phyloP scores from a whole-genome alignment of 2,329 filamentous ascomycete species.

The Alternaria angustiovoidea region DNA sequence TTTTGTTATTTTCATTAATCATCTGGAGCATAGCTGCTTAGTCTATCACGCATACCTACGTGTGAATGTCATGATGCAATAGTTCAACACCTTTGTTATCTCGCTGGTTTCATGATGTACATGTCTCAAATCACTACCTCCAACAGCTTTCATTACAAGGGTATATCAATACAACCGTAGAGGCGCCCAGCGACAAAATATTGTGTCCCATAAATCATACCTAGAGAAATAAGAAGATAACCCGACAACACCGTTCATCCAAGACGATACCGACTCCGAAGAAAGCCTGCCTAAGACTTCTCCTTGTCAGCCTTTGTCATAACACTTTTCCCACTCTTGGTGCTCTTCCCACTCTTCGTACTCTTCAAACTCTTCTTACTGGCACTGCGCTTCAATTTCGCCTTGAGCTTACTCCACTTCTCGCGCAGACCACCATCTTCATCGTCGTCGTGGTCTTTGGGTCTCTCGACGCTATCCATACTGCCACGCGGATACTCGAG shows the following conservation, averaged over 20 bases:
- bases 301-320: constrained; percentile 10
- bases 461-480: constrained; percentile 27
- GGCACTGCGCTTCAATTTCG: constrained; percentile 43
- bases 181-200: not conserved
- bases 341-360: constrained; percentile 35
- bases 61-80: constrained; percentile 12
- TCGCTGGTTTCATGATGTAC: not conserved
- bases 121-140: not conserved
- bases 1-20: not conserved
- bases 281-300: constrained; percentile 15
- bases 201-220: not conserved
- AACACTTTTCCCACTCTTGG: constrained; percentile 23
- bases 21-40: not conserved
- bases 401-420: constrained; percentile 49
- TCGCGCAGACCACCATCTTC: constrained; percentile 32
- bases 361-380: constrained; percentile 48
- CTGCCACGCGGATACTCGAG: constrained; percentile 28
- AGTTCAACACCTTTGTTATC: not conserved
- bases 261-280: not conserved
- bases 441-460: constrained; percentile 19
- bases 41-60: not conserved
- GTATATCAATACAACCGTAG: not conserved
- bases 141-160: not conserved
- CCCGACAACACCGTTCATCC: not conserved
- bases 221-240: not conserved